These are phyloP conservation scores for Lonicera japonica DNA, from an alignment of 129 eudicot species.

Conservation along the genomic window DNA sequence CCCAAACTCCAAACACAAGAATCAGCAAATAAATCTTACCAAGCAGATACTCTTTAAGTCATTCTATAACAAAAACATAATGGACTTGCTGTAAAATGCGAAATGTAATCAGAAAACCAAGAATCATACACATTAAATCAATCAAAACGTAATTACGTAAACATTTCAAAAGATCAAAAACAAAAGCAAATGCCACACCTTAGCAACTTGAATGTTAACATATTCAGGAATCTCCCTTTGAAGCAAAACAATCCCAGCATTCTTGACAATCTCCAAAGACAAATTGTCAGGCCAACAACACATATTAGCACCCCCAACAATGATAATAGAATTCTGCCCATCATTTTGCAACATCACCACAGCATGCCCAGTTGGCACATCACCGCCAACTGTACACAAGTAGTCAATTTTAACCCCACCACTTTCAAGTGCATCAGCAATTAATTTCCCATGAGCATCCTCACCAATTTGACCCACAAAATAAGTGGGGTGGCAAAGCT, in stretches of 20 bases:
- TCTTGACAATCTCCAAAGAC: slow-evolving; percentile 42
- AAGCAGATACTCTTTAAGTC: no score
- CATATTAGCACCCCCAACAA: slow-evolving; percentile 94
- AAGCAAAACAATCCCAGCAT: slow-evolving; percentile 90
- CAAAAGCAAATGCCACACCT: slow-evolving; percentile 35
- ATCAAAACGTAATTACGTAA: not conserved
- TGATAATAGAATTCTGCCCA: slow-evolving; percentile 83
- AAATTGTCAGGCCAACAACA: slow-evolving; percentile 54
- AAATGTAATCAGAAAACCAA: not conserved
- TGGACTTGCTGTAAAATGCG: not conserved
- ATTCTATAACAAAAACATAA: no score
- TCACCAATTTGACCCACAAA: slow-evolving; percentile 74
- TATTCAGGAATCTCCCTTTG: slow-evolving; percentile 94
- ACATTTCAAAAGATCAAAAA: not conserved
- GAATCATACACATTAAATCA: not conserved
- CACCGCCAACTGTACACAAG: slow-evolving; percentile 29
- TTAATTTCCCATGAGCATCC: slow-evolving; percentile 75
- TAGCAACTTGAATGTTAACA: slow-evolving; percentile 83
- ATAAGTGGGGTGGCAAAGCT: slow-evolving; percentile 66
- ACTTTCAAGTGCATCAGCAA: slow-evolving; percentile 47
- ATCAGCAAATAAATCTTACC: no score
- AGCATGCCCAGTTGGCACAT: slow-evolving; percentile 85
- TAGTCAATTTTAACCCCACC: slow-evolving; percentile 66
- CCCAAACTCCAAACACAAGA: no score
- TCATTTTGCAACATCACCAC: slow-evolving; percentile 81